These are phyloP conservation scores for Nakazawaea laoshanensis DNA, from an alignment of 805 yeast genomes.

Conservation along the genomic window DNA sequence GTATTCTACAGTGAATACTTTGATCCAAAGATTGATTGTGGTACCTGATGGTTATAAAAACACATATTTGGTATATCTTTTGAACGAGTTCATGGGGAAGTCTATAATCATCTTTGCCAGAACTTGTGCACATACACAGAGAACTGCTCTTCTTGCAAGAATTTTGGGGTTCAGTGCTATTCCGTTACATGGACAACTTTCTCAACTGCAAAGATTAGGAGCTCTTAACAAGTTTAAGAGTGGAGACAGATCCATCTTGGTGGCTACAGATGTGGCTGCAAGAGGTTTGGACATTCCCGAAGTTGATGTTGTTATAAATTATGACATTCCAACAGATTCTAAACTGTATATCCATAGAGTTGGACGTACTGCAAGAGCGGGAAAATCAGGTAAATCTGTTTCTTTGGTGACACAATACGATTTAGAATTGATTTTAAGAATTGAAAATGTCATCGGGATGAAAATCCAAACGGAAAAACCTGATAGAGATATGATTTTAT, in stretches of 20 bases:
- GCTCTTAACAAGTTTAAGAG: slow-evolving; percentile 73
- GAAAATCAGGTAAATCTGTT: slow-evolving; percentile 79
- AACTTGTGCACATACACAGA: slow-evolving; percentile 92
- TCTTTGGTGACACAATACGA: slow-evolving; percentile 93
- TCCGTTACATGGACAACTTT: slow-evolving; percentile 88
- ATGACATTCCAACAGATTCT: slow-evolving; percentile 91
- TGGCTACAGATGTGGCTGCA: slow-evolving; percentile 89
- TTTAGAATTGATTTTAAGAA: slow-evolving; percentile 77
- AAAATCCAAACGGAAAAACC: slow-evolving; percentile 80
- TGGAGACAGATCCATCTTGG: slow-evolving; percentile 58
- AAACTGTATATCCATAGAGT: slow-evolving; percentile 95
- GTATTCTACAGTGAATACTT: slow-evolving; percentile 90
- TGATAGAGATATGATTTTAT: slow-evolving; percentile 66
- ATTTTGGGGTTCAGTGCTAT: slow-evolving; percentile 81
- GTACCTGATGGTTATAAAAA: slow-evolving; percentile 91
- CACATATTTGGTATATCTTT: slow-evolving; percentile 71
- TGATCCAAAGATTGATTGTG: slow-evolving; percentile 80
- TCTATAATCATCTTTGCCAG: slow-evolving; percentile 84
- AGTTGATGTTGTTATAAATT: slow-evolving; percentile 85
- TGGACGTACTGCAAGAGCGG: slow-evolving; percentile 97
- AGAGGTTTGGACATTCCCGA: slow-evolving; percentile 96
- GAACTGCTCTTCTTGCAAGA: slow-evolving; percentile 76
- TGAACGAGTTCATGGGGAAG: slow-evolving; percentile 80
- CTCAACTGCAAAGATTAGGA: slow-evolving; percentile 79
- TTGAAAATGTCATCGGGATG: slow-evolving; percentile 79